phyloP scores from a whole-genome alignment of 305 asterid genomes.

The Stenogyne calaminthoides region DNA sequence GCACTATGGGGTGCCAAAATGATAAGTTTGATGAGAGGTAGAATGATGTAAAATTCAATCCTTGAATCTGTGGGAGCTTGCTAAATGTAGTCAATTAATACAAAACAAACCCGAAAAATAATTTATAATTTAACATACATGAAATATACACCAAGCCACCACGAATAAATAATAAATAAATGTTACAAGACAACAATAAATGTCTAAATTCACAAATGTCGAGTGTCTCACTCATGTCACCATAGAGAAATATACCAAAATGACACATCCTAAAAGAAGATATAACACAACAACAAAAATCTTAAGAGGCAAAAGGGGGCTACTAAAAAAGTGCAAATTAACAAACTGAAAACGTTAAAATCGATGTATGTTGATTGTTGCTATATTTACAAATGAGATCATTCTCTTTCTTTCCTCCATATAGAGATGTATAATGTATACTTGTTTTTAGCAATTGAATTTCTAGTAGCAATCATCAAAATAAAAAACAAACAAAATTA shows the following conservation, averaged over 20 bases:
- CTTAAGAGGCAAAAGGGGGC: not conserved
- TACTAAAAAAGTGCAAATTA: not conserved
- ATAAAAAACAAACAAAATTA: not conserved
- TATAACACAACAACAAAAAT: not conserved
- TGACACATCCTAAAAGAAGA: not conserved
- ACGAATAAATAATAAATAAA: not conserved
- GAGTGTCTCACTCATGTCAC: no score
- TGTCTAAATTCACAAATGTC: not conserved
- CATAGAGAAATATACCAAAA: not conserved
- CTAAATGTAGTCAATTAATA: no score
- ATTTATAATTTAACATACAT: not conserved
- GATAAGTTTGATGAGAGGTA: no score
- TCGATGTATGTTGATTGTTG: not conserved
- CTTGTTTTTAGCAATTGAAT: not conserved
- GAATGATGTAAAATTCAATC: no score
- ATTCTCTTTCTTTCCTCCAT: not conserved
- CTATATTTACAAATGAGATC: constrained; percentile 6
- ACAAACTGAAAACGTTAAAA: not conserved
- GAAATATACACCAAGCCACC: not conserved
- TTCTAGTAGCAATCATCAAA: not conserved
- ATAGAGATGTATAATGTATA: not conserved
- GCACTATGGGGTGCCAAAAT: no score
- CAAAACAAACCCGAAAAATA: not conserved
- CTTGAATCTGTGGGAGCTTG: no score
- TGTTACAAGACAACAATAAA: not conserved